phyloP scores from a whole-genome alignment of 345 rosid species.

The Eutrema japonicum region DNA sequence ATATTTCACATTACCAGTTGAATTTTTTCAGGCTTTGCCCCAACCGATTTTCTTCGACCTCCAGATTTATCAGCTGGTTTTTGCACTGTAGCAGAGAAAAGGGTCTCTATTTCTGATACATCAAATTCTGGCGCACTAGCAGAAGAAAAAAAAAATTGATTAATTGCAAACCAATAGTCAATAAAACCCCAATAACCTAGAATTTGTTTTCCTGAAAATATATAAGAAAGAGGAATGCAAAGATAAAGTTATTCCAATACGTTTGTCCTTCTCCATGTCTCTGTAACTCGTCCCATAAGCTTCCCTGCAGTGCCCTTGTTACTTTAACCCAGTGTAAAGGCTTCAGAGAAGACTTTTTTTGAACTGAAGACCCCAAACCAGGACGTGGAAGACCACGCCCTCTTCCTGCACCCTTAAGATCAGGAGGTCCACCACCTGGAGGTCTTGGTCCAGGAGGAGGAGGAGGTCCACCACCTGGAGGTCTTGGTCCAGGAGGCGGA shows the following conservation, averaged over 20 bases:
- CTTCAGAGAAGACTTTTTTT: conserved; percentile 81
- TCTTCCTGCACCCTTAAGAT: conserved; percentile 61
- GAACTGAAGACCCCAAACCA: conserved; percentile 51
- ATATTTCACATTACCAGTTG: conserved; percentile 62
- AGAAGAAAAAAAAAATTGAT: conserved; percentile 16
- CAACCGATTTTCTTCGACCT: conserved; percentile 70
- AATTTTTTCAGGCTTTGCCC: conserved; percentile 86
- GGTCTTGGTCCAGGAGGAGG: conserved; percentile 82
- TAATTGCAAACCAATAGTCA: conserved; percentile 17
- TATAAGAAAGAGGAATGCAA: conserved; percentile 24
- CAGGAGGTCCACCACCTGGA: conserved; percentile 71
- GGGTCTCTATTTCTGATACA: conserved; percentile 88
- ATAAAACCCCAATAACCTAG: background rate
- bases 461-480: conserved; percentile 72
- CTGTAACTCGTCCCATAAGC: conserved; percentile 98
- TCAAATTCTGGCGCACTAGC: conserved; percentile 86
- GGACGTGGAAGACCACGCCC: conserved; percentile 75
- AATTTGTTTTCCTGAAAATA: conserved; percentile 17
- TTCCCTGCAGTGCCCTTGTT: conserved; percentile 96
- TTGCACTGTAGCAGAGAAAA: conserved; percentile 82
- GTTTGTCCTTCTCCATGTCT: conserved; percentile 84
- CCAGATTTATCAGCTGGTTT: conserved; percentile 75
- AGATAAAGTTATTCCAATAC: conserved; percentile 51
- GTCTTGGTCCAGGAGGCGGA: conserved; percentile 69
- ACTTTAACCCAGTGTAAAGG: conserved; percentile 99